Evolutionary conservation across 2,329 filamentous ascomycete species (phyloP).

Genomic region (Fusarium fujikuroi): DNA sequence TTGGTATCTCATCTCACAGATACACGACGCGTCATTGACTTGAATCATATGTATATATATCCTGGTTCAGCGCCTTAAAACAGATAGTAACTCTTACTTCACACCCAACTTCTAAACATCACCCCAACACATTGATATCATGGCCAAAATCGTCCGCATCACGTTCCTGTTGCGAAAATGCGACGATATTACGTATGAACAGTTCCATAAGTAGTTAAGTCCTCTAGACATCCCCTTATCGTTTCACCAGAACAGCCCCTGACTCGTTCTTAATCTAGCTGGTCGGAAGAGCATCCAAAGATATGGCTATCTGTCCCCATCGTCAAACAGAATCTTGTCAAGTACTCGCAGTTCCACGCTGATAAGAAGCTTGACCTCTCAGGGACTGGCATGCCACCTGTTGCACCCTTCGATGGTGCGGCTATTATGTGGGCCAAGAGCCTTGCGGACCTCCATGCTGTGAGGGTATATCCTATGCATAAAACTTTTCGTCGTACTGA

Average conservation of each 20-base stretch:
- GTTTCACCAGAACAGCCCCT: not conserved
- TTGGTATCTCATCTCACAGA: not conserved
- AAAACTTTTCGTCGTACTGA: rapidly evolving
- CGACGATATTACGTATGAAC: not conserved
- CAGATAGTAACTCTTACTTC: rapidly evolving
- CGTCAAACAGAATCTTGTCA: not conserved
- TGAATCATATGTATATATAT: not conserved
- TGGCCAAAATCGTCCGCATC: not conserved
- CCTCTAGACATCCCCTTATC: not conserved
- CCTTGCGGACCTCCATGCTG: not conserved
- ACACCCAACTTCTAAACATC: not conserved
- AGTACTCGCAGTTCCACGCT: not conserved
- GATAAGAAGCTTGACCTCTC: not conserved
- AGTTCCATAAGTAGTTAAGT: not conserved
- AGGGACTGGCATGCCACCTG: not conserved
- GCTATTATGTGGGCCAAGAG: not conserved
- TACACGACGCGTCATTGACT: not conserved
- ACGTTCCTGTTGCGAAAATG: not conserved
- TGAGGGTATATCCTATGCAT: rapidly evolving
- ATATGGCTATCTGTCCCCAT: not conserved
- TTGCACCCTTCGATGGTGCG: not conserved
- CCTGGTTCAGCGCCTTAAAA: rapidly evolving
- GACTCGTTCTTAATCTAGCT: rapidly evolving
- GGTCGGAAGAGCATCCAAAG: not conserved
- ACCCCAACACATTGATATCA: not conserved